Evolutionary conservation across 2,329 filamentous ascomycete species (phyloP).

Genomic region (Apiospora marii): DNA sequence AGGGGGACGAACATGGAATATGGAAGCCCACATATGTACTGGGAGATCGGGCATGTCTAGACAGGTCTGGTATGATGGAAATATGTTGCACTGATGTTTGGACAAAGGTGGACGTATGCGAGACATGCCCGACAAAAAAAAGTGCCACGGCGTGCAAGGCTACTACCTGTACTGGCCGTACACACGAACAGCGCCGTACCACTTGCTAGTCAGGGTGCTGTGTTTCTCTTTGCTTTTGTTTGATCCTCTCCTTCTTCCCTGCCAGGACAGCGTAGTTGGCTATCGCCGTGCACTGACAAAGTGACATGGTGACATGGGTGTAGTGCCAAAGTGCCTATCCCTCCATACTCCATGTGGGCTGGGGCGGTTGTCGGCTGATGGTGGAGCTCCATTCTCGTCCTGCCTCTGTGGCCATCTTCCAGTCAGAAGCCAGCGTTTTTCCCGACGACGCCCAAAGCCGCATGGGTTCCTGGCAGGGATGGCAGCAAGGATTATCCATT

Average conservation of each 20-base stretch:
- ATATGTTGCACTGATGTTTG: slow-evolving; percentile 5
- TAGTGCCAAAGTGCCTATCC: background rate
- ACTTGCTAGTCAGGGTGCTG: background rate
- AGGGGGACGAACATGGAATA: slow-evolving; percentile 3
- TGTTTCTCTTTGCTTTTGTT: slow-evolving; percentile 22
- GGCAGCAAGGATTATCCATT: background rate
- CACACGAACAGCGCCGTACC: background rate
- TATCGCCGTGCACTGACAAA: background rate
- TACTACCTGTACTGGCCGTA: background rate
- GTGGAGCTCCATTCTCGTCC: background rate
- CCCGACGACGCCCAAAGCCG: background rate
- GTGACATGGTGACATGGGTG: background rate
- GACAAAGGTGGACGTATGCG: slow-evolving; percentile 15
- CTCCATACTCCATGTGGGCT: slow-evolving; percentile 9
- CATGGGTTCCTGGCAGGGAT: slow-evolving; percentile 13
- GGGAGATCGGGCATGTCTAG: background rate
- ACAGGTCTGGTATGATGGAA: background rate
- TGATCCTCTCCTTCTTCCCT: background rate
- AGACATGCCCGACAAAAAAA: background rate
- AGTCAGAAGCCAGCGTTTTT: background rate
- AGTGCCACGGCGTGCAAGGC: slow-evolving; percentile 5
- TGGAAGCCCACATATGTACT: background rate
- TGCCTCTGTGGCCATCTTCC: slow-evolving; percentile 2
- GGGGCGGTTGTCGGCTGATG: slow-evolving; percentile 21
- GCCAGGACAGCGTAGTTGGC: background rate